These are phyloP conservation scores for Vitellaria paradoxa DNA, from an alignment of 179 eudicot species.

Conservation along the genomic window DNA sequence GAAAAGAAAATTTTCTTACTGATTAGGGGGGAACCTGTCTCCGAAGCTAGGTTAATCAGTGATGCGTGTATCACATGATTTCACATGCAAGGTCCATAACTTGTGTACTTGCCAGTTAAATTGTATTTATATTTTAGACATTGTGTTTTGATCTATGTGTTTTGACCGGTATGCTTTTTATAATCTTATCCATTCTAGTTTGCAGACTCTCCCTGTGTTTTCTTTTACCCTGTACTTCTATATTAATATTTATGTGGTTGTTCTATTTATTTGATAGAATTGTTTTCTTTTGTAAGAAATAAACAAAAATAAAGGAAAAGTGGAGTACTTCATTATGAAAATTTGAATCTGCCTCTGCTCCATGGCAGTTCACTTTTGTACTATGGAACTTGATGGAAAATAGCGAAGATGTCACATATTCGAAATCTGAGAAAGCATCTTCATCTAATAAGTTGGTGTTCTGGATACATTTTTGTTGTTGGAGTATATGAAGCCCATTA, in stretches of 20 bases:
- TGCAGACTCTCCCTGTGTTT: neutral
- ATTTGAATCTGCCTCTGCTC: neutral
- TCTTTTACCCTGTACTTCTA: neutral
- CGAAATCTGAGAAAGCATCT: constrained; percentile 22
- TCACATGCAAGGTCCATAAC: too few relatives aligned
- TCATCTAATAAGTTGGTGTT: constrained; percentile 23
- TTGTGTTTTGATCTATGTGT: neutral
- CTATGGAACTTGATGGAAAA: constrained; percentile 8
- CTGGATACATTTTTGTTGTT: neutral
- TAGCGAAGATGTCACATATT: constrained; percentile 4
- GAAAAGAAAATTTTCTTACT: neutral
- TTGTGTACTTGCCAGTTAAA: neutral
- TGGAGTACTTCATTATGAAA: neutral
- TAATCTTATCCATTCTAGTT: neutral
- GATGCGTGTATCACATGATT: neutral
- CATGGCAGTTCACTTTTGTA: neutral
- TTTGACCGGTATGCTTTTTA: neutral
- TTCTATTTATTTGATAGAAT: neutral
- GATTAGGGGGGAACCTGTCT: neutral
- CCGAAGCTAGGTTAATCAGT: neutral
- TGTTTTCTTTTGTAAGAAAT: neutral
- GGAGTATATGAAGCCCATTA: neutral
- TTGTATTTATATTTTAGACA: neutral
- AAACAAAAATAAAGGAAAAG: neutral
- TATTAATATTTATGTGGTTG: neutral